Conservation (phyloP, 2,329 filamentous ascomycete species). For the Colletotrichum liaoningense region DNA sequence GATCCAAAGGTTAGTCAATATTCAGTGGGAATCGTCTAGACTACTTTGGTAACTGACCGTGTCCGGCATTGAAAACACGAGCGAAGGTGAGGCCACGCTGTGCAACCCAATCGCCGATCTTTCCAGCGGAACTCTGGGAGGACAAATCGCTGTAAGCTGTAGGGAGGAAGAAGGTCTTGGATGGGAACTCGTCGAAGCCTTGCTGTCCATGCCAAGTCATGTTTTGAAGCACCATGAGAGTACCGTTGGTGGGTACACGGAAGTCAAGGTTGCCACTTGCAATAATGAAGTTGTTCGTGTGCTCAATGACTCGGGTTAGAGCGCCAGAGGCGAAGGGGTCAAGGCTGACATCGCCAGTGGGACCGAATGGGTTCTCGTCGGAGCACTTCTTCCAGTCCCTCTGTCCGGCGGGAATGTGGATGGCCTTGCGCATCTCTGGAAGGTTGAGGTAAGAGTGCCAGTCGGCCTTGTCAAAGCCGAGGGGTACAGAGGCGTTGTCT, state of each 20-base stretch:
- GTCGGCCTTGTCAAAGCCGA: constrained; percentile 72
- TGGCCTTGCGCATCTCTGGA: constrained; percentile 74
- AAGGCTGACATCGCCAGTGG: constrained; percentile 57
- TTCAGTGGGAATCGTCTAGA: no score
- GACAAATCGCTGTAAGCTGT: constrained; percentile 8
- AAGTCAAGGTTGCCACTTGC: constrained; percentile 78
- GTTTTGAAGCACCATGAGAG: constrained; percentile 79
- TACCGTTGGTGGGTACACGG: constrained; percentile 75
- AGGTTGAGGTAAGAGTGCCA: constrained; percentile 75
- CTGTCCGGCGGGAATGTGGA: constrained; percentile 67
- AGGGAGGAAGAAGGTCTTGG: constrained; percentile 76
- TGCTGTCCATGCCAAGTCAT: constrained; percentile 82
- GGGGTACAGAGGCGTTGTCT: constrained; percentile 45
- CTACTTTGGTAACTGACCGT: background rate
- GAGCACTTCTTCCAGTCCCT: constrained; percentile 52
- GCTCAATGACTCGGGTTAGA: constrained; percentile 78
- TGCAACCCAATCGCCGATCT: constrained; percentile 22
- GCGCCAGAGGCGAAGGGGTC: constrained; percentile 59
- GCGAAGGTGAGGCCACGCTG: constrained; percentile 22
- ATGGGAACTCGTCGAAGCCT: constrained; percentile 73
- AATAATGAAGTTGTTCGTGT: constrained; percentile 78
- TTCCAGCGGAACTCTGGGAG: constrained; percentile 21
- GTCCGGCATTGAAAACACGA: constrained; percentile 6
- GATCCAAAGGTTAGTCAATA: background rate
- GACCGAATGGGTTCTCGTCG: constrained; percentile 53